Conservation (phyloP, 163 green algal genomes). For the Chlorella variabilis region DNA sequence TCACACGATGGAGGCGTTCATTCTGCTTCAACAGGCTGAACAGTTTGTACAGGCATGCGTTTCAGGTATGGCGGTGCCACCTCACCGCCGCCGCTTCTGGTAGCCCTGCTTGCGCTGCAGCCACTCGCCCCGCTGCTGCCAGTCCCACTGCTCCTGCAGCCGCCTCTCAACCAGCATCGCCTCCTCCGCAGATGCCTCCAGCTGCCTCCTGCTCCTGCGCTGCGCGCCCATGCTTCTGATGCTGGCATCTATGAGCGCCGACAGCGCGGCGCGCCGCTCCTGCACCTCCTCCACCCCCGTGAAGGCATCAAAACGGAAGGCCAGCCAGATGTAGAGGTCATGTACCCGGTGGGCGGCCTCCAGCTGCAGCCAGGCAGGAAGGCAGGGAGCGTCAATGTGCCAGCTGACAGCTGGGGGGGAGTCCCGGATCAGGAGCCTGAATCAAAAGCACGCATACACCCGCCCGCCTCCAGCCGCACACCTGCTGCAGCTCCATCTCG, state of each 20-base stretch:
- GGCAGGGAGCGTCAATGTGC: no score
- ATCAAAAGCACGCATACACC: no score
- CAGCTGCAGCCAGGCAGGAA: conserved; percentile 10
- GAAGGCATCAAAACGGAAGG: conserved; percentile 69
- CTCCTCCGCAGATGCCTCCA: no score
- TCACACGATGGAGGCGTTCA: no score
- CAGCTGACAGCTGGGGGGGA: no score
- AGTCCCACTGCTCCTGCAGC: background rate
- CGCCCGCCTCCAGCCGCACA: no score
- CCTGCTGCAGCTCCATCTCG: conserved; percentile 49
- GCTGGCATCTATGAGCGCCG: conserved; percentile 26
- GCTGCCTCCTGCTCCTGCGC: background rate
- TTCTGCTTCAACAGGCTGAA: no score
- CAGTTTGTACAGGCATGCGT: no score
- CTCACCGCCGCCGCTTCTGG: conserved; percentile 25
- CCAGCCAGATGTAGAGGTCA: conserved; percentile 77
- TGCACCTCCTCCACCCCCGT: conserved; percentile 43
- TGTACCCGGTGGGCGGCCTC: conserved; percentile 56
- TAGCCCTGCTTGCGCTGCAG: conserved; percentile 13
- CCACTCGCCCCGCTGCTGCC: conserved; percentile 2
- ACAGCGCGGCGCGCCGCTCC: background rate
- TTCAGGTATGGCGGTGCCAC: no score
- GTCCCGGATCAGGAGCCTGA: no score
- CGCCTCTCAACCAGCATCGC: no score
- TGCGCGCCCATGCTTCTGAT: conserved; percentile 44